Conservation (phyloP, 163 green algal species). For the Volvox carteri region DNA sequence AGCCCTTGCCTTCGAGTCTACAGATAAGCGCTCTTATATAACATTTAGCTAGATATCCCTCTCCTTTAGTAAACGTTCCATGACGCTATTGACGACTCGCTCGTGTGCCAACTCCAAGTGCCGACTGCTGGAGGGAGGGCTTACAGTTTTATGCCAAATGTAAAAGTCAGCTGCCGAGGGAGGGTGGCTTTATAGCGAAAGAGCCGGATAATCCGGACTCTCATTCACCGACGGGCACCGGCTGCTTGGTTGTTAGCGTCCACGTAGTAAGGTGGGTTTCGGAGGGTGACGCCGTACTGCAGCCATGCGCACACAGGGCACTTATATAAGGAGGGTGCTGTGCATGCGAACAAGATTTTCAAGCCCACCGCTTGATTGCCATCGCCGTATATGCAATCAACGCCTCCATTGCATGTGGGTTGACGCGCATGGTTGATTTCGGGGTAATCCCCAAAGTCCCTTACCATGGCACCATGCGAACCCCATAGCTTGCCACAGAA, state of each 20-base stretch:
- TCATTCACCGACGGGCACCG: not conserved
- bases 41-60: too few relatives aligned
- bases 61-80: too few relatives aligned
- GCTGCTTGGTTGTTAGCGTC: conserved; percentile 36
- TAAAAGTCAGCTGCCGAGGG: too few relatives aligned
- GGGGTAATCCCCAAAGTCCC: not conserved
- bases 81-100: too few relatives aligned
- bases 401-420: not conserved
- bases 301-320: not conserved
- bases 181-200: too few relatives aligned
- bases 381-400: not conserved
- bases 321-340: not conserved
- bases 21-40: too few relatives aligned
- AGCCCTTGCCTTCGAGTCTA: too few relatives aligned
- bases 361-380: not conserved
- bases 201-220: too few relatives aligned
- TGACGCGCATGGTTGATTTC: not conserved
- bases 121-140: too few relatives aligned
- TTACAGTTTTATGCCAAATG: too few relatives aligned
- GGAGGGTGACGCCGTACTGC: conserved; percentile 49
- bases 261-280: conserved; percentile 53
- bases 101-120: too few relatives aligned
- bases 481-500: not conserved
- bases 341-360: not conserved
- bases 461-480: not conserved